phyloP scores from a whole-genome alignment of 2,329 filamentous ascomycete genomes.

The Colletotrichum neosansevieriae region DNA sequence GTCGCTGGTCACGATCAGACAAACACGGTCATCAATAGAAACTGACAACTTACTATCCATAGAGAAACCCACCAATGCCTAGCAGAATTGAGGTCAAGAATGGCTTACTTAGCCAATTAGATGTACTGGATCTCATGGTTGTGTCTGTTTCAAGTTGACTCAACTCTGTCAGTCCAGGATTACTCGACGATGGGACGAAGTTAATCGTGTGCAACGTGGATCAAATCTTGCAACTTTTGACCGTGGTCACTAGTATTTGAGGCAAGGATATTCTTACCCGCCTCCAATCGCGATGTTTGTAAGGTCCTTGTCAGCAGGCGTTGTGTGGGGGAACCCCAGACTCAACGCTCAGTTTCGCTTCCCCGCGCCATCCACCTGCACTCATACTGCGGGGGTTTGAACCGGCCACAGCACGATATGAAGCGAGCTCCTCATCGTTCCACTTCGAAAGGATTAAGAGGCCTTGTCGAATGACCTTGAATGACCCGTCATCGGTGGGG shows the following conservation, averaged over 20 bases:
- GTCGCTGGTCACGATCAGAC: constrained; percentile 46
- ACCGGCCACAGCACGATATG: background rate
- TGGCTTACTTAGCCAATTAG: constrained; percentile 51
- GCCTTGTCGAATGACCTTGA: background rate
- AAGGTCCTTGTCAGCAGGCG: constrained; percentile 19
- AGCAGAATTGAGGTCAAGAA: constrained; percentile 54
- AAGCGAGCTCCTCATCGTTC: background rate
- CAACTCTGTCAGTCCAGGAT: too few relatives aligned
- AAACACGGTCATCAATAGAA: background rate
- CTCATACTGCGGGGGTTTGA: constrained; percentile 20
- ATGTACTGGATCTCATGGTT: constrained; percentile 31
- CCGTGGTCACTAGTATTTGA: background rate
- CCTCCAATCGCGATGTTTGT: constrained; percentile 8
- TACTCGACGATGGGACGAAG: background rate
- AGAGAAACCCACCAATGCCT: constrained; percentile 55
- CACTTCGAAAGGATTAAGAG: background rate
- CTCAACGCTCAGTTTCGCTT: background rate
- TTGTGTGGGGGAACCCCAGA: constrained; percentile 13
- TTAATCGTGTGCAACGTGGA: too few relatives aligned
- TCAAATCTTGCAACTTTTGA: too few relatives aligned
- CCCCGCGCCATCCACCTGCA: constrained; percentile 25
- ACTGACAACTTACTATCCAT: constrained; percentile 50
- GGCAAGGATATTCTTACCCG: constrained; percentile 25
- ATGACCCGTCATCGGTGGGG: background rate
- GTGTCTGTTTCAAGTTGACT: too few relatives aligned